Conservation (phyloP, 139 green algal species). For the Deuterostichococcus epilithicus region DNA sequence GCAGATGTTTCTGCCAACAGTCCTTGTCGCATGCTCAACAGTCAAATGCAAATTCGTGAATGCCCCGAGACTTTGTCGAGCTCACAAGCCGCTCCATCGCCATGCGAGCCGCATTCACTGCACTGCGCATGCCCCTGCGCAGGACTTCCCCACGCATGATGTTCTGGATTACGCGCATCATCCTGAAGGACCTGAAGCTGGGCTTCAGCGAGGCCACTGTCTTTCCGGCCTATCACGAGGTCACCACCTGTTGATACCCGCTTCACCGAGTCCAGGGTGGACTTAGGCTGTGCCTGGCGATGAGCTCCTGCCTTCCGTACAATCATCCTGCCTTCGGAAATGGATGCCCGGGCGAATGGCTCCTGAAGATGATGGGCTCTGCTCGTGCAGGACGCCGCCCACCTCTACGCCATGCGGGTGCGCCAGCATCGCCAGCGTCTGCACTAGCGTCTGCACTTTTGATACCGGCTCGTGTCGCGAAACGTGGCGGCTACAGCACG, state of each 20-base stretch:
- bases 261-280: no score
- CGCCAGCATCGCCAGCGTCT: no score
- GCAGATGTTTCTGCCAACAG: not conserved
- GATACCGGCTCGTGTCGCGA: no score
- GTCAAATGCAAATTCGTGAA: not conserved
- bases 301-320: no score
- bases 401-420: conserved; percentile 41
- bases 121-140: no score
- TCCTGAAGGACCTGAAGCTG: conserved; percentile 68
- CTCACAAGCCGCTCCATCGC: conserved; percentile 9
- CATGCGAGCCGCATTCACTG: conserved; percentile 17
- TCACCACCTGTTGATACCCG: no score
- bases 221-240: conserved; percentile 55
- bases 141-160: conserved; percentile 51
- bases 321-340: no score
- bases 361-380: not conserved
- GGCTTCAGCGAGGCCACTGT: conserved; percentile 50
- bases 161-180: conserved; percentile 65
- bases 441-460: no score
- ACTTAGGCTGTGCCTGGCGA: no score
- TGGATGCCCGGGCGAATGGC: no score
- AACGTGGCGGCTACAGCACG: no score
- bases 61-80: not conserved
- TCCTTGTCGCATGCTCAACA: not conserved
- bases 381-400: conserved; percentile 41